These are phyloP conservation scores for Dioscorea alata DNA, from an alignment of 106 monocot species.

Conservation along the genomic window DNA sequence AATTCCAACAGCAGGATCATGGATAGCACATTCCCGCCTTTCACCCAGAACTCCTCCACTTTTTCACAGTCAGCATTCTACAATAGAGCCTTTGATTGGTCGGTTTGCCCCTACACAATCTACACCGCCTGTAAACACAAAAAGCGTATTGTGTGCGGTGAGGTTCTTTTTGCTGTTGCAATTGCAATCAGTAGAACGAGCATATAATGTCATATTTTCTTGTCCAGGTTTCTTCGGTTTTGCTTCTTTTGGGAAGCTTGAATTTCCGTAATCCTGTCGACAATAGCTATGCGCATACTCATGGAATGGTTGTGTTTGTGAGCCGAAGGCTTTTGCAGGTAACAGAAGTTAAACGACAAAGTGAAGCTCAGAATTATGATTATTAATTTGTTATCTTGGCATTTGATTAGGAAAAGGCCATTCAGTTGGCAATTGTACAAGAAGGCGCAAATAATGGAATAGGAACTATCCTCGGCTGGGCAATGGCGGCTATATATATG, in stretches of 20 bases:
- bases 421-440: neutral
- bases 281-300: constrained; percentile 5
- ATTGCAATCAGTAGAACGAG: neutral
- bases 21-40: constrained; percentile 21
- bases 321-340: constrained; percentile 75
- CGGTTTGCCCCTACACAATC: constrained; percentile 21
- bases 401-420: constrained; percentile 15
- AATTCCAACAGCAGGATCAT: constrained; percentile 38
- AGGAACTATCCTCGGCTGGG: constrained; percentile 80
- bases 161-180: neutral
- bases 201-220: constrained; percentile 5
- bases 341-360: neutral
- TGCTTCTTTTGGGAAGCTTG: constrained; percentile 27
- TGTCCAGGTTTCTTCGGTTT: constrained; percentile 37
- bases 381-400: neutral
- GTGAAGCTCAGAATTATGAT: neutral
- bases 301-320: constrained; percentile 41
- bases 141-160: constrained; percentile 64
- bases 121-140: constrained; percentile 23
- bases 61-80: constrained; percentile 12
- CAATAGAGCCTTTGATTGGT: constrained; percentile 38
- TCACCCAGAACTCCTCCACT: constrained; percentile 16
- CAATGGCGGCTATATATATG: constrained; percentile 84
- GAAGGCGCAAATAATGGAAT: constrained; percentile 31
- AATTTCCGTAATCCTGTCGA: constrained; percentile 14